Evolutionary conservation across 768 basidiomycete species (phyloP).

Genomic region (Polyporus arcularius): DNA sequence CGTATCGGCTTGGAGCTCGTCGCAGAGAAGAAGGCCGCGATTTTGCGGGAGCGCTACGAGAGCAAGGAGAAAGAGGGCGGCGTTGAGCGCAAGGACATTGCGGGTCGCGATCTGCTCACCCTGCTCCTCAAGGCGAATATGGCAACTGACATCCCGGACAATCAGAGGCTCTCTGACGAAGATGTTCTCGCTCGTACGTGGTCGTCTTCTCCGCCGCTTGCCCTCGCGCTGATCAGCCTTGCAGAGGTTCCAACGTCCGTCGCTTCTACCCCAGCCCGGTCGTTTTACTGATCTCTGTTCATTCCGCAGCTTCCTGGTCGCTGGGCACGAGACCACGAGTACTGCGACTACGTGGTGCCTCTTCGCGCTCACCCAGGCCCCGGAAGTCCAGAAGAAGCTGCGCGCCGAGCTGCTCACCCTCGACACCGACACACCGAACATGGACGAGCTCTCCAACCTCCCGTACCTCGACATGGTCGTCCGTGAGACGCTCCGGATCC

Average conservation of each 20-base stretch:
- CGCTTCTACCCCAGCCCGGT: background rate
- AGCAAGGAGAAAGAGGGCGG: conserved; percentile 23
- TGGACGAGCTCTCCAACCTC: conserved; percentile 68
- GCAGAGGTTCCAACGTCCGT: conserved; percentile 22
- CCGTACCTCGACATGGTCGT: conserved; percentile 70
- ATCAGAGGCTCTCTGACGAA: conserved; percentile 58
- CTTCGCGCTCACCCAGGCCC: conserved; percentile 39
- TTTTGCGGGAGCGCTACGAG: conserved; percentile 17
- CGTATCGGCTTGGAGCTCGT: conserved; percentile 33
- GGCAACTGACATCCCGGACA: conserved; percentile 56
- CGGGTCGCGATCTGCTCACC: conserved; percentile 57
- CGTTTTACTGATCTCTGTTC: conserved; percentile 25
- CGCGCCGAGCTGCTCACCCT: conserved; percentile 44
- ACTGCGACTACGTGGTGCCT: conserved; percentile 40
- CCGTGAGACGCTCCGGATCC: conserved; percentile 58
- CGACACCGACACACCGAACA: conserved; percentile 49
- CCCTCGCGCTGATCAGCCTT: background rate
- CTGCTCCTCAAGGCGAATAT: conserved; percentile 66
- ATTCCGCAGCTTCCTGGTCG: conserved; percentile 30
- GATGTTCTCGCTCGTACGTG: conserved; percentile 62
- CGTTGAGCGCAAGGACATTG: conserved; percentile 36
- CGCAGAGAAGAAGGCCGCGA: conserved; percentile 35
- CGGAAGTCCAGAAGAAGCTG: conserved; percentile 38
- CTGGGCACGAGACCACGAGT: conserved; percentile 47
- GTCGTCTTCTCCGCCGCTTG: no score